Percentiles rank a stretch among this genome's conserved stretches.
Conservation (phyloP, 2,329 filamentous ascomycete genomes). For the Tolypocladium tropicale region DNA sequence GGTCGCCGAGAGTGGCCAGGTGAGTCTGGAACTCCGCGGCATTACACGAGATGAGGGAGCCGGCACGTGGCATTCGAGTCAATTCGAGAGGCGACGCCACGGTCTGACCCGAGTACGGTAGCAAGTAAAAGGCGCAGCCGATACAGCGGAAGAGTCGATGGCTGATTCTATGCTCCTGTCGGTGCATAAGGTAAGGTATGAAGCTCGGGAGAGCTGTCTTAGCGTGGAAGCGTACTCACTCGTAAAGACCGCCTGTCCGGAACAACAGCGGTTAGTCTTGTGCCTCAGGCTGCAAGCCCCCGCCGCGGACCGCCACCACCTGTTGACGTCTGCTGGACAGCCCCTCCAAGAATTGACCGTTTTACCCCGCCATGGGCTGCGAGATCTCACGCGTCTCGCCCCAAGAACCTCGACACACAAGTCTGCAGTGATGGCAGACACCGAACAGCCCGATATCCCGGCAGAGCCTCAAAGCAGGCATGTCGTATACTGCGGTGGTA, state of each 20-base stretch:
- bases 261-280: background rate
- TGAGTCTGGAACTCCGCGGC: background rate
- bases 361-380: slow-evolving; percentile 24
- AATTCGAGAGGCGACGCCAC: background rate
- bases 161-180: background rate
- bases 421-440: slow-evolving; percentile 40
- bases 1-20: background rate
- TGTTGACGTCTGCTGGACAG: slow-evolving; percentile 1
- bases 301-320: background rate
- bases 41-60: background rate
- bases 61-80: too few relatives aligned
- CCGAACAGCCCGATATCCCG: slow-evolving; percentile 33
- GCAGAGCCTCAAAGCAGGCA: slow-evolving; percentile 39
- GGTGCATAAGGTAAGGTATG: background rate
- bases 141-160: background rate
- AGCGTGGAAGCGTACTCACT: too few relatives aligned
- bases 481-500: slow-evolving; percentile 50
- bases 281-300: slow-evolving; percentile 2
- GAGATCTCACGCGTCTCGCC: slow-evolving; percentile 16
- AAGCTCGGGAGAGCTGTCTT: background rate
- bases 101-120: background rate
- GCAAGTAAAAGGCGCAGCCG: background rate
- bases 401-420: slow-evolving; percentile 11
- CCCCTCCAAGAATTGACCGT: slow-evolving; percentile 7
- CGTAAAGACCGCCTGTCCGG: background rate